Conservation (phyloP, 2,329 filamentous ascomycete genomes). For the Lecanicillium sp. region DNA sequence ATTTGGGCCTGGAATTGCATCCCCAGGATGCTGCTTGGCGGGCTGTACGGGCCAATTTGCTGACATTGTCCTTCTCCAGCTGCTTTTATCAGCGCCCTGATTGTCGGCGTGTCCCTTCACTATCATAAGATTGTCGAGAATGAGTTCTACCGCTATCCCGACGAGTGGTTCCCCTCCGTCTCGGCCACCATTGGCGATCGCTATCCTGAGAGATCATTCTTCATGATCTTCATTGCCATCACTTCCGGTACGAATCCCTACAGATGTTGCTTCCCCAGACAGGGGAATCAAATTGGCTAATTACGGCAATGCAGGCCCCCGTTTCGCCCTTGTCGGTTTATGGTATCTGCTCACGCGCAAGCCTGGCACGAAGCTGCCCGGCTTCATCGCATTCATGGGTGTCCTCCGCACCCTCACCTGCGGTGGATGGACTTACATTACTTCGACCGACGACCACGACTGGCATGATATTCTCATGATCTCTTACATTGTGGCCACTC, state of each 20-base stretch:
- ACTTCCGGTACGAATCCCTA: conserved; percentile 64
- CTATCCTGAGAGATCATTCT: conserved; percentile 93
- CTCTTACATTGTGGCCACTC: conserved; percentile 85
- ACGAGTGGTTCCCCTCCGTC: conserved; percentile 96
- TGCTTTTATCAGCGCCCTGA: conserved; percentile 80
- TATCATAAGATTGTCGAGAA: conserved; percentile 98
- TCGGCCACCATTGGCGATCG: conserved; percentile 96
- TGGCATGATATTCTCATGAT: conserved; percentile 99
- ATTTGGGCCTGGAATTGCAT: conserved; percentile 1
- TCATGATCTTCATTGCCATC: conserved; percentile 95
- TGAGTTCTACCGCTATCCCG: conserved; percentile 87
- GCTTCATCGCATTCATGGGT: conserved; percentile 73
- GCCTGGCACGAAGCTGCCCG: conserved; percentile 69
- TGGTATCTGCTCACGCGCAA: conserved; percentile 86
- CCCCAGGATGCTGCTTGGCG: neutral
- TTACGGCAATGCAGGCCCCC: conserved; percentile 57
- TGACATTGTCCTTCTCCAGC: conserved; percentile 37
- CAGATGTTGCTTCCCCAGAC: neutral
- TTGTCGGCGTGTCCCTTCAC: conserved; percentile 76
- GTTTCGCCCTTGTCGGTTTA: conserved; percentile 82
- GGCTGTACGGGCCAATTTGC: neutral
- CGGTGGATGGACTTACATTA: conserved; percentile 97
- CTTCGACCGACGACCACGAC: conserved; percentile 94
- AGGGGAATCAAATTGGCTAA: neutral
- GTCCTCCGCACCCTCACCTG: conserved; percentile 87